A percentile compares a stretch with the other conserved stretches of the same genome.
Conservation (phyloP, 225 moss, liverwort and hornwort genomes). For the Takakia lepidozioides region DNA sequence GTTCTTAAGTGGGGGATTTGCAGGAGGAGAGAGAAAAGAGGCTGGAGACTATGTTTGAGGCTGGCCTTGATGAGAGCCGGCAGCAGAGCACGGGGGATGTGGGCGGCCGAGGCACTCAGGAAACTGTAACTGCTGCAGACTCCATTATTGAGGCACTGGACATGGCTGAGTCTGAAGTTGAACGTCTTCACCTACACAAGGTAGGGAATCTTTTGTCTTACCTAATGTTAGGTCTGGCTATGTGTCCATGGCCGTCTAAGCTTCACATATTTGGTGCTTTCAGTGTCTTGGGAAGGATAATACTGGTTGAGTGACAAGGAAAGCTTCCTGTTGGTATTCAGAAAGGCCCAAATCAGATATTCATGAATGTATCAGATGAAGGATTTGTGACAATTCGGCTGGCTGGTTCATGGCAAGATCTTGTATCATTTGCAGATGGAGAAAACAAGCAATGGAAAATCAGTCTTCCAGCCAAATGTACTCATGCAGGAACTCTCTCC, state of each 20-base stretch:
- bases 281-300: too few species aligned
- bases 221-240: too few species aligned
- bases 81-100: conserved; percentile 53
- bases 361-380: too few species aligned
- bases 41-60: conserved; percentile 90
- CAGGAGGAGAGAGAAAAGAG: conserved; percentile 98
- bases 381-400: too few species aligned
- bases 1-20: too few species aligned
- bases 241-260: too few species aligned
- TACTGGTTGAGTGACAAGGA: too few species aligned
- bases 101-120: conserved; percentile 74
- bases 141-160: conserved; percentile 93
- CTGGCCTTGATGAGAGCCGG: conserved; percentile 35
- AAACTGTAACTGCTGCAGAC: conserved; percentile 77
- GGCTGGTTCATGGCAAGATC: too few species aligned
- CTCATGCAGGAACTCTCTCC: conserved; percentile 73
- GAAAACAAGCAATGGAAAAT: conserved; percentile 42
- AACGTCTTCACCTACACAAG: conserved; percentile 61
- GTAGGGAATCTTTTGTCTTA: too few species aligned
- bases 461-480: conserved; percentile 66
- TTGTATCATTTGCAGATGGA: conserved; percentile 31
- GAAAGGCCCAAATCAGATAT: too few species aligned
- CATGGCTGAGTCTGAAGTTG: conserved; percentile 82
- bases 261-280: too few species aligned
- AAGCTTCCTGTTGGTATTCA: too few species aligned